Percentiles rank a stretch among this genome's conserved stretches.
phyloP scores from a whole-genome alignment of 257 asterid species.

The Thymus mandschuricus region DNA sequence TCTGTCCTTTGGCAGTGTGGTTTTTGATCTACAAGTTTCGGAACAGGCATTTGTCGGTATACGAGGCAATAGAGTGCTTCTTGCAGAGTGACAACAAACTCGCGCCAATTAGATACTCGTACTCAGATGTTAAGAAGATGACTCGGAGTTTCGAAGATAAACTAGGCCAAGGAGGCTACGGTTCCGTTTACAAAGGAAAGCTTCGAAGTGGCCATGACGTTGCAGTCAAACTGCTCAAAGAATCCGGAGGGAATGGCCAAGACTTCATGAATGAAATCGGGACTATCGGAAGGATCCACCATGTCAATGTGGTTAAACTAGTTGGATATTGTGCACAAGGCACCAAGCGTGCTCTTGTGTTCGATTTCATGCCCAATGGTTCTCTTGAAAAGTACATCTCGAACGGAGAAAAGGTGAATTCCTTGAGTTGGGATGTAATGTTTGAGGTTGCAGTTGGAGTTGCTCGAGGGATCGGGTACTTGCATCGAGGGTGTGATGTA shows the following conservation, averaged over 20 bases:
- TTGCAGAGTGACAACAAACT: neutral
- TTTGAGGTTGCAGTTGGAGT: conserved; percentile 34
- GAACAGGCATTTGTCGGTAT: neutral
- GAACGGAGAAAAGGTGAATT: neutral
- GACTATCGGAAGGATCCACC: conserved; percentile 14
- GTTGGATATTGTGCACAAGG: conserved; percentile 7
- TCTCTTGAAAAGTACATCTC: conserved; percentile 15
- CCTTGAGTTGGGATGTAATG: neutral
- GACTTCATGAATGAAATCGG: conserved; percentile 16
- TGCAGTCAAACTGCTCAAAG: neutral
- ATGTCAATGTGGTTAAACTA: neutral
- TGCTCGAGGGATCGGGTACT: conserved; percentile 31
- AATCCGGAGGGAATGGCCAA: neutral
- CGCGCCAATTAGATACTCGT: neutral
- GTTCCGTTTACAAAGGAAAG: conserved; percentile 16
- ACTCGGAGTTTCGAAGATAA: neutral
- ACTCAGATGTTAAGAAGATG: neutral
- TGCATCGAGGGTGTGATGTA: conserved; percentile 25
- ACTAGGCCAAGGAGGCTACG: conserved; percentile 8
- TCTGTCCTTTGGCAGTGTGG: neutral
- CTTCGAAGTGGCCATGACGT: conserved; percentile 11
- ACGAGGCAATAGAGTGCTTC: neutral
- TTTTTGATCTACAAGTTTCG: neutral
- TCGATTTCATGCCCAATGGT: conserved; percentile 16
- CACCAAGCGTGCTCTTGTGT: neutral